A percentile compares a stretch with the other conserved stretches of the same genome.
Evolutionary conservation across 345 rosid species (phyloP).

Genomic region (Murraya koenigii): DNA sequence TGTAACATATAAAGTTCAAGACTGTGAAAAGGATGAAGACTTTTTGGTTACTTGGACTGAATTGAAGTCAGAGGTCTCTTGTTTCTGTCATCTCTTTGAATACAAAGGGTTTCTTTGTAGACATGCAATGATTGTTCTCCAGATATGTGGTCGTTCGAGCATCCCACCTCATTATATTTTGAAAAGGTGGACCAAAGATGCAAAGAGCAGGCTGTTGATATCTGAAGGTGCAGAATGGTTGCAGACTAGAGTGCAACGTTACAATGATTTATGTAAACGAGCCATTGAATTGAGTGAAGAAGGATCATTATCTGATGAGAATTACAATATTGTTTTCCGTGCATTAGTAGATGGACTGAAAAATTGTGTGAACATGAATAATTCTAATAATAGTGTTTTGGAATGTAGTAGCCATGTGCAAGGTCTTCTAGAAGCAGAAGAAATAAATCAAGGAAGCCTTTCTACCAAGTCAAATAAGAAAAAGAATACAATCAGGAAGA

Average conservation of each 20-base stretch:
- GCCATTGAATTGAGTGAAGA: conserved; percentile 54
- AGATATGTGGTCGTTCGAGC: conserved; percentile 45
- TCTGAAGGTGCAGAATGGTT: conserved; percentile 31
- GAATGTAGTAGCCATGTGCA: conserved; percentile 30
- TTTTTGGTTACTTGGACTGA: conserved; percentile 55
- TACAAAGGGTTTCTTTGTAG: conserved; percentile 54
- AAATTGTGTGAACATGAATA: conserved; percentile 49
- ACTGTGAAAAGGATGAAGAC: conserved; percentile 46
- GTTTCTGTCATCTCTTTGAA: conserved; percentile 50
- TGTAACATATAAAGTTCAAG: conserved; percentile 45
- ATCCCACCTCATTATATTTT: conserved; percentile 48
- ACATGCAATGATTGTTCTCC: conserved; percentile 60
- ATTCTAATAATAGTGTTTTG: conserved; percentile 25
- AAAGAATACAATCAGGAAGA: conserved; percentile 41
- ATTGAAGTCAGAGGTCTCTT: conserved; percentile 38
- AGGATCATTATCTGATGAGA: conserved; percentile 43
- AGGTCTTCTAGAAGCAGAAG: conserved; percentile 31
- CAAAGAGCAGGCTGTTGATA: conserved; percentile 36
- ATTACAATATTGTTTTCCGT: conserved; percentile 39
- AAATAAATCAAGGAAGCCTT: conserved; percentile 33
- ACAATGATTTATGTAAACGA: conserved; percentile 43
- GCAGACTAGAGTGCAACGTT: conserved; percentile 43
- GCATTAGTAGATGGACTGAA: conserved; percentile 45
- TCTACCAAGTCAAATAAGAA: conserved; percentile 37
- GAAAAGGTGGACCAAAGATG: conserved; percentile 60